Percentiles rank a stretch among this genome's conserved stretches.
phyloP scores from a whole-genome alignment of 1,284 basidiomycete species.

The Chalciporus sp. region DNA sequence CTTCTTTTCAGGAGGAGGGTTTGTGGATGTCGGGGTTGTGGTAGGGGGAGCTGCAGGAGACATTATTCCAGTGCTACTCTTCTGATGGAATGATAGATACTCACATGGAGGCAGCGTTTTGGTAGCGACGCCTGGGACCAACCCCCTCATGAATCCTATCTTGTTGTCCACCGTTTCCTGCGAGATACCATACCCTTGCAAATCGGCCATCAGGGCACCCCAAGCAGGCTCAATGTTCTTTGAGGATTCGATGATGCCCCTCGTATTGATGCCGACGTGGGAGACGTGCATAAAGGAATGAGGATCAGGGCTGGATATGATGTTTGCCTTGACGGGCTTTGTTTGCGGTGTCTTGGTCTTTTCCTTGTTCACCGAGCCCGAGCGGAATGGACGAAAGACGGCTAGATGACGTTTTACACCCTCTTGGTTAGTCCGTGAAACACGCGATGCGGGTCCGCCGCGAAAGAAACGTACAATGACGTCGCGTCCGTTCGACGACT shows the following conservation, averaged over 20 bases:
- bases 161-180: slow-evolving; percentile 59
- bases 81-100: background rate
- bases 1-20: slow-evolving; percentile 29
- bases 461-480: slow-evolving; percentile 30
- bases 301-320: slow-evolving; percentile 75
- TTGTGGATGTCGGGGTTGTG: slow-evolving; percentile 6
- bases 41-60: slow-evolving; percentile 16
- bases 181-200: slow-evolving; percentile 60
- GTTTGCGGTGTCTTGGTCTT: slow-evolving; percentile 16
- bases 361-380: slow-evolving; percentile 27
- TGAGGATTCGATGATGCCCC: slow-evolving; percentile 70
- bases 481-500: slow-evolving; percentile 43
- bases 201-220: slow-evolving; percentile 66
- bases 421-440: slow-evolving; percentile 1
- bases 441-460: background rate
- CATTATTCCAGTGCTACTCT: slow-evolving; percentile 1
- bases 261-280: slow-evolving; percentile 80
- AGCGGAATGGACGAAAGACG: slow-evolving; percentile 31
- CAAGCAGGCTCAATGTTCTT: slow-evolving; percentile 79
- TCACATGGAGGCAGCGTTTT: slow-evolving; percentile 18
- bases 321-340: slow-evolving; percentile 50
- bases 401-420: slow-evolving; percentile 6
- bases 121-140: slow-evolving; percentile 43
- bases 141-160: slow-evolving; percentile 69
- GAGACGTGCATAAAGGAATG: slow-evolving; percentile 86